Conservation (phyloP, 257 asterid species). For the Solanum ossicruentum region DNA sequence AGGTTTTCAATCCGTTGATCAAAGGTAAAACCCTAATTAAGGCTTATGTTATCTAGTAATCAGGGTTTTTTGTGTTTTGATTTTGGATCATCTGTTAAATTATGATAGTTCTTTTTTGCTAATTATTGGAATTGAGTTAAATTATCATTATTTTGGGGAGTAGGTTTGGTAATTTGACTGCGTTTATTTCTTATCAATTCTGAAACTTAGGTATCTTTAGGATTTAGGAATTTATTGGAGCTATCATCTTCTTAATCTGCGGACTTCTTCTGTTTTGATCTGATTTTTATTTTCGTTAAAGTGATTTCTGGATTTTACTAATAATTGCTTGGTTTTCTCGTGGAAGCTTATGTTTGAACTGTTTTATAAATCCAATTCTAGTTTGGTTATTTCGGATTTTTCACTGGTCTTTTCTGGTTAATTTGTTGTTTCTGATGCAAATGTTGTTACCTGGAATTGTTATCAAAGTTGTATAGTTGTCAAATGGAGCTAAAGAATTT, state of each 20-base stretch:
- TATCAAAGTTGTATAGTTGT: neutral
- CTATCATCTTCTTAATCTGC: neutral
- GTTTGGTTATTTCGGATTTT: neutral
- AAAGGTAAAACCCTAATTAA: slow-evolving; percentile 1
- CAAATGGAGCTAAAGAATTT: neutral
- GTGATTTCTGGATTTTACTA: neutral
- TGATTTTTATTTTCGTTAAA: neutral
- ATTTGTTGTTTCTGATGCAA: neutral
- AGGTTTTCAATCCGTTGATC: neutral
- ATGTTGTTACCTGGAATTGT: neutral
- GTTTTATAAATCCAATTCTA: neutral
- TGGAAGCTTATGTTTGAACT: neutral
- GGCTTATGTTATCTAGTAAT: neutral
- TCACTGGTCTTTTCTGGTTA: neutral
- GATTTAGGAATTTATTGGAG: neutral
- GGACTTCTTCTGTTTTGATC: neutral
- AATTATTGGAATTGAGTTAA: neutral
- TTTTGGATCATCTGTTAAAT: neutral
- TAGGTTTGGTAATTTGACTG: neutral
- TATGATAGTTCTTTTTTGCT: neutral
- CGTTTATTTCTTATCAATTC: neutral
- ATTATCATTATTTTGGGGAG: neutral
- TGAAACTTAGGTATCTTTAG: neutral
- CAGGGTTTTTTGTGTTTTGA: neutral
- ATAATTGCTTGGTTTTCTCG: neutral